Evolutionary conservation across 768 basidiomycete species (phyloP), one percentile per base, ranked within the genome.

Genomic region (Calocybe indica): DNA sequence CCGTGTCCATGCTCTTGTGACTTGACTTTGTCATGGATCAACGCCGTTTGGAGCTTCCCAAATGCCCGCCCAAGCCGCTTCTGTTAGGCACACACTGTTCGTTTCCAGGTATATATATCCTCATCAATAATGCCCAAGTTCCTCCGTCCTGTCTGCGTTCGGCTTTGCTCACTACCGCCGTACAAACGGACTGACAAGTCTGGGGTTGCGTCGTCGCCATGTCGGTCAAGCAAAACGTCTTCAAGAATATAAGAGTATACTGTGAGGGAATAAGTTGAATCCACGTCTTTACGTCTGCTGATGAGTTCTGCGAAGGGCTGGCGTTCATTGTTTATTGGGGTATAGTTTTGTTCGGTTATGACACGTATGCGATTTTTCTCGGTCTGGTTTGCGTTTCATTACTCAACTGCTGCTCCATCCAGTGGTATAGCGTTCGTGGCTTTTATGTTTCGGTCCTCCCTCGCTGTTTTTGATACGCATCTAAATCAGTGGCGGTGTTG

Each of bases 401-500:
- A 13, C 31, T 13, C n/a, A 36, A n/a, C n/a, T 46, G 43, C 42
- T 47, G 14, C 33, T 8, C 34, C 8, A 14, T 4, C 22, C 32
- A 59, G 58, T 36, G 58, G 58, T 31, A 55, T 59, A 33, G 58
- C 53, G 58, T 59, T 48, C 34, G 55, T 40, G 36, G 28, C 9
- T 22, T 10, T 36, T 47, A 31, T n/a, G 14, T 15, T 10, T 34
- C 12, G 30, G 10, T 14, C 34, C 10, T 32, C 5, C 5, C 29
- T 28, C 37, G 7, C 28, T 30, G 5, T 5, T 11, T 29, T 32
- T 13, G 6, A 28, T 14, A 8, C n/a, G 14, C 14, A 8, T 41
- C 32, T 43, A 38, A 30, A 9, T 52, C 52, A 83, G 80, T 11
- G 85, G 87, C 58, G 87, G 86, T 46, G 83, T 92, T 46, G 82